Conservation (phyloP, 176 grass and related monocot genomes). For the Chrysopogon serrulatus region DNA sequence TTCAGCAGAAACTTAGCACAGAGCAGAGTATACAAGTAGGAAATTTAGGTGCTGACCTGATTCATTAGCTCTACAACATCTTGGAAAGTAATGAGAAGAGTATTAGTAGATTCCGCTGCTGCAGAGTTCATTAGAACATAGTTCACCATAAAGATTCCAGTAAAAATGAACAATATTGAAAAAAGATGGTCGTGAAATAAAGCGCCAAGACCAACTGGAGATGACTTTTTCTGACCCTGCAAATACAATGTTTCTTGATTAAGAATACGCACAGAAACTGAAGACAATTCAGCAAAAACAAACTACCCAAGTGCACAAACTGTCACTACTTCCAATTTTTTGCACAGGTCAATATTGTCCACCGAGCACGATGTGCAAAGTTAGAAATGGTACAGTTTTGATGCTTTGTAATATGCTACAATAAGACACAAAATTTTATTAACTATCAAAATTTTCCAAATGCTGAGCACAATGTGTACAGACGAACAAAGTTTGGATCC, state of each 20-base stretch:
- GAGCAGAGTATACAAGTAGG: neutral
- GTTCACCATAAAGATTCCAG: conserved; percentile 91
- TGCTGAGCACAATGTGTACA: neutral
- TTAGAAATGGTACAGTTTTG: neutral
- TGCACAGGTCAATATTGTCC: neutral
- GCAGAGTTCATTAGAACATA: conserved; percentile 92
- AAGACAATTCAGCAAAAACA: conserved; percentile 5
- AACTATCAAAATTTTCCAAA: neutral
- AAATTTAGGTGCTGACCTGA: conserved; percentile 52
- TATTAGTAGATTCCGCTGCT: conserved; percentile 72
- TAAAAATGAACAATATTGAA: conserved; percentile 88
- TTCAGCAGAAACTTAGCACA: neutral
- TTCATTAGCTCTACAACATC: conserved; percentile 96
- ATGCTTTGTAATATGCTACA: neutral
- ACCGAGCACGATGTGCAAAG: neutral
- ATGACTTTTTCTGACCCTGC: conserved; percentile 73
- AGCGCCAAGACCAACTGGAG: conserved; percentile 42
- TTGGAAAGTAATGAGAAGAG: conserved; percentile 73
- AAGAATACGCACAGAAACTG: neutral
- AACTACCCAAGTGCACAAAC: neutral
- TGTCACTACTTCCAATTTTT: neutral
- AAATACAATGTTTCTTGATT: conserved; percentile 40
- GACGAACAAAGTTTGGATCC: neutral
- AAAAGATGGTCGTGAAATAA: conserved; percentile 97
- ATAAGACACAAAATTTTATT: neutral